Percentiles rank a stretch among this genome's conserved stretches.
Evolutionary conservation across 352 stramenopile genomes (phyloP).

Genomic region (Phytophthora sansomeana): DNA sequence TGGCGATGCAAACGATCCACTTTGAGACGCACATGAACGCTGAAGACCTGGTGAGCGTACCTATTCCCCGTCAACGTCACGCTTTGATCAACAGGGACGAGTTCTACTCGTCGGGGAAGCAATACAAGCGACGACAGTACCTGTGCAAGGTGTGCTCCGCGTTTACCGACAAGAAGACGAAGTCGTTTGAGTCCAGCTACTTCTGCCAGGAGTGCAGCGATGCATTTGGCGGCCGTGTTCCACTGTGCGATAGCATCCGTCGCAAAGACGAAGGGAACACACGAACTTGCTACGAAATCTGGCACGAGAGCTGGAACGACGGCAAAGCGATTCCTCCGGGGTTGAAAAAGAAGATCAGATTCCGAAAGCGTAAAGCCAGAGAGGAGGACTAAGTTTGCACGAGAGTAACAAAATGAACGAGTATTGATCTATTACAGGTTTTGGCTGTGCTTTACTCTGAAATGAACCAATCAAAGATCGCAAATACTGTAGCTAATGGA

Average conservation of each 20-base stretch:
- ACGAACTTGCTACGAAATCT: constrained; percentile 8
- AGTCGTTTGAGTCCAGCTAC: constrained; percentile 22
- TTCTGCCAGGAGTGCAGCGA: constrained; percentile 6
- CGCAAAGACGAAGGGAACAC: constrained; percentile 5
- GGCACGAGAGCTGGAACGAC: constrained; percentile 19
- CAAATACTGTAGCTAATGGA: not conserved
- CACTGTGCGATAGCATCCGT: not conserved
- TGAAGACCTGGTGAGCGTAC: constrained; percentile 20
- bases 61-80: constrained; percentile 5
- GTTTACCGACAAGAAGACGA: constrained; percentile 1
- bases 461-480: not conserved
- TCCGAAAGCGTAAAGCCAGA: constrained; percentile 12
- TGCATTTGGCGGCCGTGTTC: constrained; percentile 7
- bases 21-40: constrained; percentile 18
- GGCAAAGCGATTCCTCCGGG: not conserved
- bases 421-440: not conserved
- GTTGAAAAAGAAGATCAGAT: constrained; percentile 12
- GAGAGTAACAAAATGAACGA: not conserved
- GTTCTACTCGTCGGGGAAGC: constrained; percentile 2
- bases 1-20: not conserved
- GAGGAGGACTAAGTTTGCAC: not conserved
- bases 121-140: constrained; percentile 26
- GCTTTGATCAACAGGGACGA: constrained; percentile 4
- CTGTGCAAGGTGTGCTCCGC: constrained; percentile 35
- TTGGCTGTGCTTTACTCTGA: not conserved